Conservation (phyloP, 169 alveolate species). For the Babesia microti region DNA sequence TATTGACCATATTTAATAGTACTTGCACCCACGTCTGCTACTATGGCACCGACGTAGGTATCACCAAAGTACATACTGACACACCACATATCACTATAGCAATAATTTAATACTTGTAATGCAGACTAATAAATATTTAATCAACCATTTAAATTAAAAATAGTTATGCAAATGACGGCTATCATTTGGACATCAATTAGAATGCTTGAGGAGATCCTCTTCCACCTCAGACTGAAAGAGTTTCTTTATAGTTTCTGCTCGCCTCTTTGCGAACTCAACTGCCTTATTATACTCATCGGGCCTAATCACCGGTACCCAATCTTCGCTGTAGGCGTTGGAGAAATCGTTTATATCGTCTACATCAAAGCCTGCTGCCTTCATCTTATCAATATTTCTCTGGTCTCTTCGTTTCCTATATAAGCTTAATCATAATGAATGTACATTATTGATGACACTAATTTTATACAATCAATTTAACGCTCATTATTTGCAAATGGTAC, state of each 20-base stretch:
- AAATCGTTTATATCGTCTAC: slow-evolving; percentile 60
- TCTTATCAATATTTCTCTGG: slow-evolving; percentile 37
- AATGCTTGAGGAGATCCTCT: background rate
- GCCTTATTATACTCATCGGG: slow-evolving; percentile 47
- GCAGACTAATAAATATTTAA: too few species aligned
- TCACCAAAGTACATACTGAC: slow-evolving; percentile 19
- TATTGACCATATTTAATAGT: slow-evolving; percentile 11
- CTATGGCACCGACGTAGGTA: slow-evolving; percentile 22
- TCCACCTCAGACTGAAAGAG: background rate
- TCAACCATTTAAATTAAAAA: too few species aligned
- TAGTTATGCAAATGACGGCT: too few species aligned
- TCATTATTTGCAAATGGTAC: background rate
- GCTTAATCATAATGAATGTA: slow-evolving; percentile 3
- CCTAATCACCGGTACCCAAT: slow-evolving; percentile 60
- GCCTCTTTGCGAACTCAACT: slow-evolving; percentile 14
- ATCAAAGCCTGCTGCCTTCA: slow-evolving; percentile 44
- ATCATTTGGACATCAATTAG: background rate
- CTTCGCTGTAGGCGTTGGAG: slow-evolving; percentile 53
- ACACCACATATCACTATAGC: too few species aligned
- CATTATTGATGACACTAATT: background rate
- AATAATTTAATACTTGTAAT: too few species aligned
- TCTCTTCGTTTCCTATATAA: slow-evolving; percentile 32
- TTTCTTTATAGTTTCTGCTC: slow-evolving; percentile 18
- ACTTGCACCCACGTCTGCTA: slow-evolving; percentile 21
- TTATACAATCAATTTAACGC: background rate